phyloP scores from a whole-genome alignment of 208 protist genomes.

The Novymonas esmeraldas region DNA sequence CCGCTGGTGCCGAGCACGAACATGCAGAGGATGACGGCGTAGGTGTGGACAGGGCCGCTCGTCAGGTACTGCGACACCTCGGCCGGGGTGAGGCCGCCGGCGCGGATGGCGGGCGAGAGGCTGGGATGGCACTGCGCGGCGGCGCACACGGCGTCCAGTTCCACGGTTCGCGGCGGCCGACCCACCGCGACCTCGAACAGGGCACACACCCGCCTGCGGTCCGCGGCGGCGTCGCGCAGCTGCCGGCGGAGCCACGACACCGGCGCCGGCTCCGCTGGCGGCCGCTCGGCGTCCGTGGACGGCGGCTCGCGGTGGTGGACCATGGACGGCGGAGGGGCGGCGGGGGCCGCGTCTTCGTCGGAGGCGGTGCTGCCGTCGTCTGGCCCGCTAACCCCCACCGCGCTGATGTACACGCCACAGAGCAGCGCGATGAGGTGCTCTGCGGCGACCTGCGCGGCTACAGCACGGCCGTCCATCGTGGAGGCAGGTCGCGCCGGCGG shows the following conservation, averaged over 20 bases:
- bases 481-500: slow-evolving; percentile 11
- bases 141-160: slow-evolving; percentile 9
- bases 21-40: slow-evolving; percentile 22
- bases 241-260: slow-evolving; percentile 14
- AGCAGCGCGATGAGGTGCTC: slow-evolving; percentile 19
- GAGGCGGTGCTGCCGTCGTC: background rate
- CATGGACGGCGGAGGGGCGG: background rate
- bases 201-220: background rate
- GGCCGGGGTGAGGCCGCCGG: slow-evolving; percentile 5
- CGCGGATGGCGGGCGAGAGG: background rate
- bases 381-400: background rate
- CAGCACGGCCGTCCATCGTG: background rate
- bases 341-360: background rate
- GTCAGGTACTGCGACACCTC: slow-evolving; percentile 19
- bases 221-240: slow-evolving; percentile 9
- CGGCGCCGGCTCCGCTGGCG: background rate
- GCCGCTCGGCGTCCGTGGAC: background rate
- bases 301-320: background rate
- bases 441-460: slow-evolving; percentile 7
- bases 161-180: slow-evolving; percentile 17
- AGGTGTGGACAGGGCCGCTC: slow-evolving; percentile 21
- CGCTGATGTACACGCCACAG: slow-evolving; percentile 14
- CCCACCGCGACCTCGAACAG: slow-evolving; percentile 27
- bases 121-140: background rate
- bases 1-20: slow-evolving; percentile 32